A percentile compares a stretch with the other conserved stretches of the same genome.
These are phyloP conservation scores for Umbelopsis sp. DNA, from an alignment of 192 early-diverging fungal species.

Conservation along the genomic window DNA sequence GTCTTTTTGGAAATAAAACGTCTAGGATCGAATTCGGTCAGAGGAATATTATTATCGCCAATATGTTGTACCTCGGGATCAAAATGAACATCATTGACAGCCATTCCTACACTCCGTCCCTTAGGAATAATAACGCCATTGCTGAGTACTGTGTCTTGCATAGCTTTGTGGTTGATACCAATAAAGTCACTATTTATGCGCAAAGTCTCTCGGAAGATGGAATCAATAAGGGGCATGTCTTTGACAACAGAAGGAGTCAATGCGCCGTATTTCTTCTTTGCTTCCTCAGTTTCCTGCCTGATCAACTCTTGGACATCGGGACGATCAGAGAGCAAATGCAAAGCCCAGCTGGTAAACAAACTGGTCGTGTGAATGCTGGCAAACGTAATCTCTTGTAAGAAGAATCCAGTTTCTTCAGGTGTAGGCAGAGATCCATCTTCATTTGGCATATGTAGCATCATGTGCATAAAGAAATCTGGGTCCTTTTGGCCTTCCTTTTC, in stretches of 20 bases:
- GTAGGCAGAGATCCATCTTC: slow-evolving; percentile 9
- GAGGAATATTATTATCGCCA: neutral
- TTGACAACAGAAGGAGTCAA: neutral
- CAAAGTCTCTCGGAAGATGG: slow-evolving; percentile 26
- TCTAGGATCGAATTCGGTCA: slow-evolving; percentile 23
- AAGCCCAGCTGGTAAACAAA: slow-evolving; percentile 8
- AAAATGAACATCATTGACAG: slow-evolving; percentile 11
- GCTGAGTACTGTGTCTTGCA: slow-evolving; percentile 17
- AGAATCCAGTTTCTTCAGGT: slow-evolving; percentile 23
- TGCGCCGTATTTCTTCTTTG: neutral
- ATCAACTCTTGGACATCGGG: slow-evolving; percentile 14
- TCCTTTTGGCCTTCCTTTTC: neutral
- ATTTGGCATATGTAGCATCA: slow-evolving; percentile 15
- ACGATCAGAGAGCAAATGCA: slow-evolving; percentile 26
- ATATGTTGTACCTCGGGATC: neutral
- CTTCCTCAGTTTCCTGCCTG: neutral
- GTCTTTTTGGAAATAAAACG: slow-evolving; percentile 16
- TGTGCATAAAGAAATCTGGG: slow-evolving; percentile 17
- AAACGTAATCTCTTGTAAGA: slow-evolving; percentile 22
- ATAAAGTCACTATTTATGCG: slow-evolving; percentile 19
- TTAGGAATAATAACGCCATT: slow-evolving; percentile 24
- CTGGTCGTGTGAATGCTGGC: slow-evolving; percentile 35
- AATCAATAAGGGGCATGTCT: slow-evolving; percentile 22
- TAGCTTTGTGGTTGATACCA: slow-evolving; percentile 20
- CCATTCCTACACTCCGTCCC: slow-evolving; percentile 6